phyloP scores from a whole-genome alignment of 2,329 filamentous ascomycete genomes.

The Ophiostoma sp. region DNA sequence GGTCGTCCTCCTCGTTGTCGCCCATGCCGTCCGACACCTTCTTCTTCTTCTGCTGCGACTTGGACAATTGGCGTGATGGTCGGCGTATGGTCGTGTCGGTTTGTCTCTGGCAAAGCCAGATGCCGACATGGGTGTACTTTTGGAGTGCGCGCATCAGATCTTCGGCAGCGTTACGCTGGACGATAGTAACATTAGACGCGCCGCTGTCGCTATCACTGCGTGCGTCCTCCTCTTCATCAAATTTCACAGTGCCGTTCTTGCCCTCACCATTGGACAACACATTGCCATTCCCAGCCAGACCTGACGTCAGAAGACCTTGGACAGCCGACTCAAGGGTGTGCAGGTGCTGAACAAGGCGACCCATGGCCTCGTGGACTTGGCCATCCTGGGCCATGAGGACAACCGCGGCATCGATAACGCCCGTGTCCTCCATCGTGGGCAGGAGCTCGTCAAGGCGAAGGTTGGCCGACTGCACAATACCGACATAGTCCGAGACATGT shows the following conservation, averaged over 20 bases:
- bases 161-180: constrained; percentile 58
- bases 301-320: constrained; percentile 62
- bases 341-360: constrained; percentile 78
- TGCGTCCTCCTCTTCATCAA: background rate
- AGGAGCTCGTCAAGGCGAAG: constrained; percentile 77
- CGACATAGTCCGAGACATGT: constrained; percentile 84
- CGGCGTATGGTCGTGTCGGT: constrained; percentile 57
- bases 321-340: constrained; percentile 76
- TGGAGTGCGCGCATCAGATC: constrained; percentile 76
- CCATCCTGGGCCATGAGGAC: constrained; percentile 88
- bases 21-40: constrained; percentile 46
- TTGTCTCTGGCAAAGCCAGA: constrained; percentile 92
- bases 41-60: background rate
- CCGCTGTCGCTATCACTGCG: constrained; percentile 15
- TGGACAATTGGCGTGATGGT: background rate
- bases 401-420: constrained; percentile 89
- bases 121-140: constrained; percentile 89
- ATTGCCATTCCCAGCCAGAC: background rate
- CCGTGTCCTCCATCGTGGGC: constrained; percentile 83
- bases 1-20: constrained; percentile 49
- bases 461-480: constrained; percentile 70
- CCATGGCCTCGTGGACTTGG: constrained; percentile 78
- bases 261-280: background rate
- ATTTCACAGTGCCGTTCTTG: background rate
- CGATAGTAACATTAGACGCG: constrained; percentile 24